Percentiles rank a stretch among this genome's conserved stretches.
Conservation (phyloP, 441 rosid species). For the Gossypium aridum region DNA sequence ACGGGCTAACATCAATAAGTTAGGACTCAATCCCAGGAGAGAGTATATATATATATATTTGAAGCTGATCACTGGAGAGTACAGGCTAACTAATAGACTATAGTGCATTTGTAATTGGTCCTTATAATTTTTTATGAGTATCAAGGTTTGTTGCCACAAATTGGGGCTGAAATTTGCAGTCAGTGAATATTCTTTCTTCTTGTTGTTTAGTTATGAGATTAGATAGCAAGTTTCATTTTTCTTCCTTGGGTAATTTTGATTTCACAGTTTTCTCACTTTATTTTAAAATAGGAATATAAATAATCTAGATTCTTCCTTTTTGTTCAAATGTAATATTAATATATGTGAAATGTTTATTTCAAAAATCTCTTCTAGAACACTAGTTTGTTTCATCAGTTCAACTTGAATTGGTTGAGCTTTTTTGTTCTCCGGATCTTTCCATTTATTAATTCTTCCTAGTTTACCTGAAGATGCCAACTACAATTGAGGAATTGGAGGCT, state of each 20-base stretch:
- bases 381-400: background rate
- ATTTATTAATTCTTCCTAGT: slow-evolving; percentile 4
- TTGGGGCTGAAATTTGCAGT: slow-evolving; percentile 2
- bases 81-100: background rate
- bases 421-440: background rate
- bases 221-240: background rate
- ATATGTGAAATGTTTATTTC: background rate
- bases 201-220: background rate
- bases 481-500: slow-evolving; percentile 89
- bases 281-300: background rate
- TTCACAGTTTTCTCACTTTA: background rate
- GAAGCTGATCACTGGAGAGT: background rate
- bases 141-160: background rate
- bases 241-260: background rate
- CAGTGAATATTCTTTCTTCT: background rate
- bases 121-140: background rate
- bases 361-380: background rate
- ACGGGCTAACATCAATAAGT: background rate
- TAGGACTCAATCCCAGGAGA: background rate
- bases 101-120: background rate
- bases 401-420: background rate
- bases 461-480: slow-evolving; percentile 69
- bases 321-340: background rate
- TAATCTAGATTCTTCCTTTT: background rate
- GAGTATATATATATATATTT: background rate